phyloP scores from a whole-genome alignment of 2,329 filamentous ascomycete species.

The Fusarium brevicatenulatum region DNA sequence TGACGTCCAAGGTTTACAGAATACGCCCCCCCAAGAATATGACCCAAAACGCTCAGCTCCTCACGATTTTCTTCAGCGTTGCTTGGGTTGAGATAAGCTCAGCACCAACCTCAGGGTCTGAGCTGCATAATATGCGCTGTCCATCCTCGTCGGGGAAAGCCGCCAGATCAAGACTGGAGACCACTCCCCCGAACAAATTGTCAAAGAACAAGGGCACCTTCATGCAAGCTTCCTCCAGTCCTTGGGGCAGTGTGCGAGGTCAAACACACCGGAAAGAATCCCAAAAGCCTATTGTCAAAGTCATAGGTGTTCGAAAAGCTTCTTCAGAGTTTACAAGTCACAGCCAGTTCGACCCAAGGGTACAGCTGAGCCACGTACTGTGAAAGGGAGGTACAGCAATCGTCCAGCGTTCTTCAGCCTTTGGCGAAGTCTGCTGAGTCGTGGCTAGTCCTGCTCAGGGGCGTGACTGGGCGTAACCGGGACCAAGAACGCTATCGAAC shows the following conservation, averaged over 20 bases:
- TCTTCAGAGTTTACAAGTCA: not conserved
- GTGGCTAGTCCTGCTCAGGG: not conserved
- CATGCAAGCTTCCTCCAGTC: not conserved
- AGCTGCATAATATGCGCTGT: accelerated
- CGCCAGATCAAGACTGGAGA: no score
- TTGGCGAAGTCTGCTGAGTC: not conserved
- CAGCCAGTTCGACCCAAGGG: no score
- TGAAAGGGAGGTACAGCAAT: not conserved
- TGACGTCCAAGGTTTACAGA: no score
- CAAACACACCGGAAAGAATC: no score
- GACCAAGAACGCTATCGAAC: not conserved
- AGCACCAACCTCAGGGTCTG: not conserved
- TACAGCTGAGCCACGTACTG: not conserved
- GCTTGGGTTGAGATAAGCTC: not conserved
- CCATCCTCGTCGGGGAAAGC: not conserved
- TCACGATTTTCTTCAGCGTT: not conserved
- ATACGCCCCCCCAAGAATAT: not conserved
- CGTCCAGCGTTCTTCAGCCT: not conserved
- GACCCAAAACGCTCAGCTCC: not conserved
- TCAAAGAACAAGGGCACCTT: not conserved
- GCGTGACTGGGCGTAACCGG: no score
- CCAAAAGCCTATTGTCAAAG: not conserved
- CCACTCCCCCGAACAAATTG: not conserved
- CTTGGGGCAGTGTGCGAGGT: not conserved
- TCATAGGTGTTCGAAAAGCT: not conserved